Percentiles rank a stretch among this genome's conserved stretches.
Evolutionary conservation across 1,284 basidiomycete species (phyloP).

Genomic region (Cryptococcus jaspeensis): DNA sequence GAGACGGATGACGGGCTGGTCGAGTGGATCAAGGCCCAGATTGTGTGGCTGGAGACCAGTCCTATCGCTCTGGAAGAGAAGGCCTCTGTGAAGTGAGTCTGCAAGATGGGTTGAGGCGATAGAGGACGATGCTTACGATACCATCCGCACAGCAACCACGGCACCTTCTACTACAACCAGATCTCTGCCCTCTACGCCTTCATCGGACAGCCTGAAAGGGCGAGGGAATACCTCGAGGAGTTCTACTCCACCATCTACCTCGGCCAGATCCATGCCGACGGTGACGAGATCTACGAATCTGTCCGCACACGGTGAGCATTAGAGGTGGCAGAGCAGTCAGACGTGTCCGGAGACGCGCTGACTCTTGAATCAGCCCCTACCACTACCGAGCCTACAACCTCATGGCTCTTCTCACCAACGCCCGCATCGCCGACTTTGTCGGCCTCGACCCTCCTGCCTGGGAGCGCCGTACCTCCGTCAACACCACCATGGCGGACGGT

Average conservation of each 20-base stretch:
- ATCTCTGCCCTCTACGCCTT: conserved; percentile 35
- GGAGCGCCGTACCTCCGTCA: conserved; percentile 17
- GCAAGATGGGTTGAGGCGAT: background rate
- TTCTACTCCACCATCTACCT: conserved; percentile 33
- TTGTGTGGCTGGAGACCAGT: conserved; percentile 21
- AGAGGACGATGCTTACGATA: conserved; percentile 1
- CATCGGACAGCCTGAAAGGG: conserved; percentile 26
- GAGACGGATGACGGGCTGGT: conserved; percentile 18
- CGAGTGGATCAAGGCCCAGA: conserved; percentile 23
- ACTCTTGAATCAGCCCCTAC: no score
- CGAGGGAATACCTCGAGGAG: conserved; percentile 18
- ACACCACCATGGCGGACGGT: conserved; percentile 33
- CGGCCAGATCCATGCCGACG: conserved; percentile 34
- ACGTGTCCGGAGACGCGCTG: conserved; percentile 36
- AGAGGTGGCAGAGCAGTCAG: background rate
- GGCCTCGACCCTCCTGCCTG: conserved; percentile 17
- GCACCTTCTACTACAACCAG: conserved; percentile 42
- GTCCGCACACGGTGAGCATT: background rate
- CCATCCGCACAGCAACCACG: conserved; percentile 47
- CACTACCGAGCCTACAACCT: conserved; percentile 47
- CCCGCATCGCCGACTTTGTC: conserved; percentile 17
- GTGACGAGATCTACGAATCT: conserved; percentile 26
- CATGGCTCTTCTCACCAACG: conserved; percentile 18
- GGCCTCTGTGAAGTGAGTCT: conserved; percentile 28
- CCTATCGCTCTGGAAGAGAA: conserved; percentile 28